Conservation (phyloP, 1,284 basidiomycete species). For the Marasmius tenuissimus region DNA sequence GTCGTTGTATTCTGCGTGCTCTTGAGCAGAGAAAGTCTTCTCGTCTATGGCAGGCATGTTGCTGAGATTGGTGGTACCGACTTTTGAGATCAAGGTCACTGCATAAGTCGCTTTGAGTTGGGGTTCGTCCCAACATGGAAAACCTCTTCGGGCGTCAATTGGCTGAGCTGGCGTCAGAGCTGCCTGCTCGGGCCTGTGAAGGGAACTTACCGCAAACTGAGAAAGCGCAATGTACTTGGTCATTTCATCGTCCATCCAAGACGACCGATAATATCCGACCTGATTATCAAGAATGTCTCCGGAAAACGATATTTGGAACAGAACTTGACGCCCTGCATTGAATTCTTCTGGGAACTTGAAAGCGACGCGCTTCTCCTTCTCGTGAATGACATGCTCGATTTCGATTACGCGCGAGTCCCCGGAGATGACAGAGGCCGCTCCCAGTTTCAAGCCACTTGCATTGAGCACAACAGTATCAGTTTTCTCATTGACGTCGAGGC, state of each 20-base stretch:
- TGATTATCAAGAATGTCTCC: slow-evolving; percentile 67
- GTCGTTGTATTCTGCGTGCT: slow-evolving; percentile 32
- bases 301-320: slow-evolving; percentile 63
- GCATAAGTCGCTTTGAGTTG: slow-evolving; percentile 86
- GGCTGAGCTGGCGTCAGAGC: slow-evolving; percentile 55
- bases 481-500: slow-evolving; percentile 70
- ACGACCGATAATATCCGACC: slow-evolving; percentile 72
- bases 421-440: slow-evolving; percentile 51
- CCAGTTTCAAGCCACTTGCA: slow-evolving; percentile 69
- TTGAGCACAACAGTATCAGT: slow-evolving; percentile 75
- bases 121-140: slow-evolving; percentile 95
- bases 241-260: slow-evolving; percentile 55
- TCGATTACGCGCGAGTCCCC: slow-evolving; percentile 47
- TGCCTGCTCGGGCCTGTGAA: slow-evolving; percentile 7
- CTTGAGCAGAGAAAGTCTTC: slow-evolving; percentile 37
- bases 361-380: slow-evolving; percentile 63
- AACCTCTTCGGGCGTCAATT: slow-evolving; percentile 81
- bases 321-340: slow-evolving; percentile 62
- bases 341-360: slow-evolving; percentile 57
- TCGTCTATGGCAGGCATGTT: slow-evolving; percentile 83
- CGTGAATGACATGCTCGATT: slow-evolving; percentile 48
- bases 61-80: slow-evolving; percentile 75
- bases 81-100: slow-evolving; percentile 83
- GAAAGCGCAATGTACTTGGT: slow-evolving; percentile 76
- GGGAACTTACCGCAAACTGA: slow-evolving; percentile 66